Evolutionary conservation across 2,329 filamentous ascomycete species (phyloP), one percentile per base, ranked within the genome.

Genomic region (Scorias spongiosa): DNA sequence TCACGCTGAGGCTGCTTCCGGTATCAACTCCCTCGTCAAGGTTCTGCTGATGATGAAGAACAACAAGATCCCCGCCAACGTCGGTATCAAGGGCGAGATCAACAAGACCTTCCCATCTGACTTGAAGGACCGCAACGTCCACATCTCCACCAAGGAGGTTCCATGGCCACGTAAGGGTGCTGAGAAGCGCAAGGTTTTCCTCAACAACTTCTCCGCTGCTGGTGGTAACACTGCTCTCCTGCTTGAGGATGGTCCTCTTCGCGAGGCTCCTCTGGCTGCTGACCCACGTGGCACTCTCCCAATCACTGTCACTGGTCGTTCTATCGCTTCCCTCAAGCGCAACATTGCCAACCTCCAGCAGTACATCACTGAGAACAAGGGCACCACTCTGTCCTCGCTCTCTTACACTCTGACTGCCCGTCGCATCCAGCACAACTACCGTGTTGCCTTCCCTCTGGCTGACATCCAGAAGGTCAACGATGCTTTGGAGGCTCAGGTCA

Each of bases 61-160:
- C 57, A 64, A 68, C 51, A 65, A 67, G 44, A 73, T 74, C 34
- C 70, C 70, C 15, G 67, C 70, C 57, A 71, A 73, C 46, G 68
- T 72, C 40, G 70, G 70, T 51, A 72, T 73, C 60, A 73, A 73
- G 59, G 68, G 67, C 39, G 66, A 69, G 43, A 70, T 72, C 52
- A 74, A 74, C 61, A 70, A 72, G 61, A 66, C 64, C 6, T 73
- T 74, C 60, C 70, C 70, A 18, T 68, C 69, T 48, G 70, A 74
- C 51, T 54, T 73, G 29, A 57, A 55, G 28, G 67, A 71, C 53
- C 69, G 70, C 50, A 72, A 71, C 44, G 68, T 74, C 32, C 65
- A 72, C 54, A 72, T 74, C 45, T 62, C 66, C n/a, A 60, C 60
- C 10, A 62, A 62, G 43, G 61, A 68, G 46, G 64, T 69, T 3